A percentile compares a stretch with the other conserved stretches of the same genome.
Conservation (phyloP, 352 stramenopile genomes). For the Phytophthora idaei region DNA sequence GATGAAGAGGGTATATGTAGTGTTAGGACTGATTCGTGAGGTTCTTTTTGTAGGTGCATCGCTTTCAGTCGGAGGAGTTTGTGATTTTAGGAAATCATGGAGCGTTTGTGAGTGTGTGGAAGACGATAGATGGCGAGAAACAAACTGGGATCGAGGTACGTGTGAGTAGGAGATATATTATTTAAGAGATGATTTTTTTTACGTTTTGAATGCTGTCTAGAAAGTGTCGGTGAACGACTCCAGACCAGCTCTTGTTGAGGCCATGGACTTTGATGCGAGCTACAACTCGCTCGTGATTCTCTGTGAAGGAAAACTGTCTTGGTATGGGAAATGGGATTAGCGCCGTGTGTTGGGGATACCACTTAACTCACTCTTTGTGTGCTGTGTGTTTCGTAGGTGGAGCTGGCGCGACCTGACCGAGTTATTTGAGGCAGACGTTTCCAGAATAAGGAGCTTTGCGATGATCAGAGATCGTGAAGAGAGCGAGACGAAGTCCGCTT, state of each 20-base stretch:
- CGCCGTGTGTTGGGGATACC: neutral
- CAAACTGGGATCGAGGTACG: conserved; percentile 22
- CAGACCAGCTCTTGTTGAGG: conserved; percentile 9
- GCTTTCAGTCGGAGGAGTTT: conserved; percentile 8
- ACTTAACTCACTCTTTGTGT: neutral
- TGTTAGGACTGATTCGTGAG: neutral
- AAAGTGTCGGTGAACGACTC: conserved; percentile 28
- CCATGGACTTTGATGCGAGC: conserved; percentile 28
- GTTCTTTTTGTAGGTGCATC: conserved; percentile 20
- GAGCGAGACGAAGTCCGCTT: neutral
- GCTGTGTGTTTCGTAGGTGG: conserved; percentile 35
- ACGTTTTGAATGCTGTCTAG: conserved; percentile 12
- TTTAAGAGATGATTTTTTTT: neutral
- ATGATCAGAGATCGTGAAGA: neutral
- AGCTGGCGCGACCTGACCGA: conserved; percentile 40
- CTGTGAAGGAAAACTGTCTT: conserved; percentile 35
- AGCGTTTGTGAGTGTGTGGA: conserved; percentile 22
- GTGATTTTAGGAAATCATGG: conserved; percentile 31
- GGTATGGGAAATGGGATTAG: conserved; percentile 20
- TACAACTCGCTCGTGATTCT: conserved; percentile 25
- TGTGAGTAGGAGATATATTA: neutral
- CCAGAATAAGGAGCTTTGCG: conserved; percentile 30
- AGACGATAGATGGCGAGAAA: neutral
- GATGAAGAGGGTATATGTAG: neutral
- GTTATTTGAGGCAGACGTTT: conserved; percentile 19